phyloP scores from a whole-genome alignment of 345 rosid species.

The Aquilaria yunnanensis region DNA sequence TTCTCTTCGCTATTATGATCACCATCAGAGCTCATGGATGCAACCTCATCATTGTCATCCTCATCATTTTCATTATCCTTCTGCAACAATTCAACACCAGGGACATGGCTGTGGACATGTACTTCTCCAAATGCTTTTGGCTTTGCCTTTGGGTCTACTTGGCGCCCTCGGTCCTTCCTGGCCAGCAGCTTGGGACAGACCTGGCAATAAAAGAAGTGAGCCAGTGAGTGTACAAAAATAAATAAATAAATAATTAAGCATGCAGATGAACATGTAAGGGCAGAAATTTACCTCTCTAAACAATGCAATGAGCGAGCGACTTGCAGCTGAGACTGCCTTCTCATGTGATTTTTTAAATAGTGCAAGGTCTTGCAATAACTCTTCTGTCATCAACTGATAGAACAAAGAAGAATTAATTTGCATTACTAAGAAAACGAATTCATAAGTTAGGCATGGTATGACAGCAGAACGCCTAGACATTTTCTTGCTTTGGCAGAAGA shows the following conservation, averaged over 20 bases:
- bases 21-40: conserved; percentile 25
- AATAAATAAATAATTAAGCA: conserved; percentile 1
- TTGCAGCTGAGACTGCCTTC: conserved; percentile 80
- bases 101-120: conserved; percentile 50
- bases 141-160: conserved; percentile 57
- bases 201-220: conserved; percentile 26
- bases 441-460: neutral
- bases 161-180: conserved; percentile 96
- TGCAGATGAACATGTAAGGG: conserved; percentile 9
- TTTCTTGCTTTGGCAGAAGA: neutral
- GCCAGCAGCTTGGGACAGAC: conserved; percentile 82
- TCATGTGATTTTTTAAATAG: conserved; percentile 81
- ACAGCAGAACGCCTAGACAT: neutral
- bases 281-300: conserved; percentile 76
- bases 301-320: conserved; percentile 81
- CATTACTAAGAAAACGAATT: neutral
- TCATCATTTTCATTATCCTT: conserved; percentile 28
- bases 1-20: conserved; percentile 14
- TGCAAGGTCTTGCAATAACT: conserved; percentile 90
- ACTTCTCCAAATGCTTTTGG: conserved; percentile 87
- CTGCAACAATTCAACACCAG: conserved; percentile 68
- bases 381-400: conserved; percentile 88
- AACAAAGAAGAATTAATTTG: conserved; percentile 15
- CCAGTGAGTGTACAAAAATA: neutral
- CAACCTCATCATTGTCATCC: conserved; percentile 23